Evolutionary conservation across 345 rosid genomes (phyloP), one percentile per base, ranked within the genome.

Genomic region (Populus ilicifolia): DNA sequence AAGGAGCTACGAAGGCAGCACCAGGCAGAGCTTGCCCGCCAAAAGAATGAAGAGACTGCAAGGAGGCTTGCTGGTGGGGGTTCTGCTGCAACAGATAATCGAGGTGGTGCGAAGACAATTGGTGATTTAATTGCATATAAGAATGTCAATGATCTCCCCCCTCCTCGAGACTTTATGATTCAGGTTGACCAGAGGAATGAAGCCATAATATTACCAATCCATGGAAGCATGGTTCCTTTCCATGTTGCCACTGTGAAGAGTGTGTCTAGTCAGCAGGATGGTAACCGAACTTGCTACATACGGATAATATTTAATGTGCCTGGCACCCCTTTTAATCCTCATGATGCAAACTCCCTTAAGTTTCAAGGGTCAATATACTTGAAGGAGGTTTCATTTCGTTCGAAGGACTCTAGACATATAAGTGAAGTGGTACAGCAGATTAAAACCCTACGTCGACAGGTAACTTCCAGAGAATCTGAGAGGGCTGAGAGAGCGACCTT

Each of bases 1-100:
- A 98, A 96, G 79, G 99, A 96, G 90, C 86, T 89, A 4, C 84
- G 99, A 77, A 89, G 96, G 85, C 99, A 90, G 96, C 99, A 96
- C 75, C 99, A 96, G 83, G 96, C 97, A 29, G 99, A 96, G 81
- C 91, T 96, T 79, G 99, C 99, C 16, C 97, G 94, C 35, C 96
- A 92, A 87, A 93, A 96, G 84, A 96, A 93, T 80, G 97, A 93
- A 91, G 98, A 96, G 84, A 96, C 97, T 73, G 97, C 97, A 4
- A 79, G 99, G 80, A 83, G 99, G 76, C 98, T 96, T 84, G 96
- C 97, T 74, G 98, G 97, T 78, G 96, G 75, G 41, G 91, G 90
- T 2, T 76, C 75, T 16, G 90, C 90, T 52, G 73, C 86, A 1
- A 93, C 91, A 79, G 93, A 92, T 73, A 85, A 77, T 83, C 87